Evolutionary conservation across 139 green algal species (phyloP), one percentile per base, ranked within the genome.

Genomic region (Microglena sp.): DNA sequence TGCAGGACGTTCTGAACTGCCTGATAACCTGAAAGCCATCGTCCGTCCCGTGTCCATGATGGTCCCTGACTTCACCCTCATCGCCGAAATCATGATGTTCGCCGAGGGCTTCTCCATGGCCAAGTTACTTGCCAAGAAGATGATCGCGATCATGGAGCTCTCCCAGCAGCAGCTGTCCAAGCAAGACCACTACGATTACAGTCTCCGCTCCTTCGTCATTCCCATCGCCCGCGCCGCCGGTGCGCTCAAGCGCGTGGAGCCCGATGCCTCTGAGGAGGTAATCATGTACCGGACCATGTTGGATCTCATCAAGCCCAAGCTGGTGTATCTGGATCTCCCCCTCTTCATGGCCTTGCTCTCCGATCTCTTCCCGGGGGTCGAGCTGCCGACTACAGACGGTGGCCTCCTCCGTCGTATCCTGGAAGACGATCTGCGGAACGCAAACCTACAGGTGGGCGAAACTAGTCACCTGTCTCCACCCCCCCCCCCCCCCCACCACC

Each of bases 11-110:
- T 77, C 71, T 27, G 71, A 92, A 70, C 80, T 94, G 61, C 86
- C 87, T 33, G 87, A 92, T 64, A 92, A 92, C 73, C 69, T 94
- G 26, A 92, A 92, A 76, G 85, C 87, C 6, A 84, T 94, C 26
- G 61, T 94, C 63, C 80, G 87, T 2, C 85, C 87, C 11, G 84
- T 94, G 33, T 88, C 84, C 40, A 94, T 94, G 87, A 92, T 94
- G 87, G 87, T 94, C 31, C 87, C 87, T 28, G 85, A 94, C 79
- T 92, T 92, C 70, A 85, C 80, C n/a, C 78, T 92, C 11, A 94
- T 94, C 61, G 80, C 85, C 5, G 87, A 94, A 77, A 94, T 94
- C 74, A 90, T 92, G 84, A 88, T 94, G 79, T 92, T 91, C 74
- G 75, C 65, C 26, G 87, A 94, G 70, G 87, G 87, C 57, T 94